phyloP scores from a whole-genome alignment of 2,329 filamentous ascomycete genomes.

The Aurifilum marmelostoma region DNA sequence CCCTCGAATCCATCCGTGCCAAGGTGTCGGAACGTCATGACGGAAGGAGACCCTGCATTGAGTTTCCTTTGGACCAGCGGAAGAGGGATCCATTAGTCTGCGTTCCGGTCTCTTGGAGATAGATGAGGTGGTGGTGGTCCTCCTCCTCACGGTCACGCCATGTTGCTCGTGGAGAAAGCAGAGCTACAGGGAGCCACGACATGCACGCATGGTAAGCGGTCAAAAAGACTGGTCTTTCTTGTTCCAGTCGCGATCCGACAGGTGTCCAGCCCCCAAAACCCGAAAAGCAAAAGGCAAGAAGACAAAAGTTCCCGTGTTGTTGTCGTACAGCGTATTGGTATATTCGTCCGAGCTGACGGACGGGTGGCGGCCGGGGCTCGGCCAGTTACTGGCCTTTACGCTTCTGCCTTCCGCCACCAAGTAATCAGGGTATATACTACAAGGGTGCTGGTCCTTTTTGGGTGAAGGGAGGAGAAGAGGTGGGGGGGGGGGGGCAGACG shows the following conservation, averaged over 20 bases:
- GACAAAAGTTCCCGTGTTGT: neutral
- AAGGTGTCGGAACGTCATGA: neutral
- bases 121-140: no score
- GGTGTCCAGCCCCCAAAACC: neutral
- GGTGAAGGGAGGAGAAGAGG: no score
- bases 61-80: neutral
- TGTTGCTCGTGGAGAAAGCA: no score
- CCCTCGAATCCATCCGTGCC: neutral
- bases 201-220: neutral
- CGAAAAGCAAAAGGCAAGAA: neutral
- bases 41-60: neutral
- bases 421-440: no score
- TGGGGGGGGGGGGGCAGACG: neutral
- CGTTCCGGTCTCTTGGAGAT: neutral
- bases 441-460: no score
- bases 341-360: neutral
- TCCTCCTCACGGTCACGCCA: no score
- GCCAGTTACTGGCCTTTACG: neutral
- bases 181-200: neutral
- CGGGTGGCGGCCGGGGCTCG: neutral
- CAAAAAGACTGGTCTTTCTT: neutral
- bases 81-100: neutral
- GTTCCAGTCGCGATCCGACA: neutral
- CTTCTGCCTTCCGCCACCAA: no score
- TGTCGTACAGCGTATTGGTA: conserved; percentile 2